phyloP scores from a whole-genome alignment of 306 rosid genomes.

The Sicyos baderoa region DNA sequence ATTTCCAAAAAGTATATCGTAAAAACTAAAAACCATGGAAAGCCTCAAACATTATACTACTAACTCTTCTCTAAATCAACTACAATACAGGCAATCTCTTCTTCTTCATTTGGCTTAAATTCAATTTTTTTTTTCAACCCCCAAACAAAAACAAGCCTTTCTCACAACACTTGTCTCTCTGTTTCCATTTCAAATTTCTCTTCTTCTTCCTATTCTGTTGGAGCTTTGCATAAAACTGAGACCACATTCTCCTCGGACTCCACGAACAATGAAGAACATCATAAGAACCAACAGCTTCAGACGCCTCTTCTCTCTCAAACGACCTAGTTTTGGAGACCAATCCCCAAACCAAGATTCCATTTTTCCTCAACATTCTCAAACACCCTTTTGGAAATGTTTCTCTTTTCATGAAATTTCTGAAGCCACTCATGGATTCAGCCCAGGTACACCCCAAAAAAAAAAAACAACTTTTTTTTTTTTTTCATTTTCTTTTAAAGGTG shows the following conservation, averaged over 20 bases:
- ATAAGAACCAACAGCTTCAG: constrained; percentile 53
- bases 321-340: constrained; percentile 38
- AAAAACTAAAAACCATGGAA: too few species aligned
- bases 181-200: too few species aligned
- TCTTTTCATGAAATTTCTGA: constrained; percentile 52
- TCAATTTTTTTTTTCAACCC: too few species aligned
- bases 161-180: too few species aligned
- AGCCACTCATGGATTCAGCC: constrained; percentile 73
- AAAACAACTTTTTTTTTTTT: not conserved
- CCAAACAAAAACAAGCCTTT: too few species aligned
- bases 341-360: constrained; percentile 22
- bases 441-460: constrained; percentile 38
- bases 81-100: too few species aligned
- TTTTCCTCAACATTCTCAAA: constrained; percentile 27
- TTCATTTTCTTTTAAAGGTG: too few species aligned
- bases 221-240: constrained; percentile 45
- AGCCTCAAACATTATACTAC: too few species aligned
- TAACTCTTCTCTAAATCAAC: too few species aligned
- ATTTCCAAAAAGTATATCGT: too few species aligned
- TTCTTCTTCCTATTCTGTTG: too few species aligned
- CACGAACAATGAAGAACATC: constrained; percentile 52
- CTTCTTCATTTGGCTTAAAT: too few species aligned
- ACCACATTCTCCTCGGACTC: constrained; percentile 17
- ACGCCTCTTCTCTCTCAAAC: constrained; percentile 66
- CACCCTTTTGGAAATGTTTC: constrained; percentile 91